Evolutionary conservation across 2,329 filamentous ascomycete genomes (phyloP).

Genomic region (Fusarium mexicanum): DNA sequence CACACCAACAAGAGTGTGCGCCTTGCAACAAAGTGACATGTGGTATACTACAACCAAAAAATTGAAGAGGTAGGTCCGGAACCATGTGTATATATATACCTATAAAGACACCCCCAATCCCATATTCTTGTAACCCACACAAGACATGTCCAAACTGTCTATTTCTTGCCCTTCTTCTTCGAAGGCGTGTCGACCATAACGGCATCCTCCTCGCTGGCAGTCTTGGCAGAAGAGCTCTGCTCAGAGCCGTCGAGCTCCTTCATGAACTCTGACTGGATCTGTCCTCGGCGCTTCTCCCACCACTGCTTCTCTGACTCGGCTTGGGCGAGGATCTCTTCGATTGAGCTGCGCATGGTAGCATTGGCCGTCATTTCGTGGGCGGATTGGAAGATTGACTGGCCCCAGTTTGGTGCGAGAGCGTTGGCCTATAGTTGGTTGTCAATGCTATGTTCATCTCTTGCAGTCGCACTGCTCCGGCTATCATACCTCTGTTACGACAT

Average conservation of each 20-base stretch:
- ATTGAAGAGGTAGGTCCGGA: not conserved
- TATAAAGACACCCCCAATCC: not conserved
- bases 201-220: constrained; percentile 56
- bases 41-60: constrained; percentile 19
- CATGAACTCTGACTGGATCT: constrained; percentile 81
- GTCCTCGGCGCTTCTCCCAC: constrained; percentile 87
- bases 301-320: constrained; percentile 81
- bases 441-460: not conserved
- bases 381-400: constrained; percentile 94
- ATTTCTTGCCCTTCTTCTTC: constrained; percentile 66
- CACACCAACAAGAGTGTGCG: not conserved
- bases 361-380: constrained; percentile 97
- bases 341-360: constrained; percentile 75
- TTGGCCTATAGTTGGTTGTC: constrained; percentile 73
- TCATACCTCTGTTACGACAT: constrained; percentile 88
- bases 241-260: constrained; percentile 80
- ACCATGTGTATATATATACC: not conserved
- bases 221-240: constrained; percentile 54
- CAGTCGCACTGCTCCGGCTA: not conserved
- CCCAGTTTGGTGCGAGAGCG: constrained; percentile 88
- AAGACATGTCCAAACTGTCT: not conserved
- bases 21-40: constrained; percentile 4
- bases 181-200: constrained; percentile 77
- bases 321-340: constrained; percentile 79
- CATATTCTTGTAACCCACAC: not conserved